Conservation (phyloP, 768 basidiomycete species). For the Panus rudis region DNA sequence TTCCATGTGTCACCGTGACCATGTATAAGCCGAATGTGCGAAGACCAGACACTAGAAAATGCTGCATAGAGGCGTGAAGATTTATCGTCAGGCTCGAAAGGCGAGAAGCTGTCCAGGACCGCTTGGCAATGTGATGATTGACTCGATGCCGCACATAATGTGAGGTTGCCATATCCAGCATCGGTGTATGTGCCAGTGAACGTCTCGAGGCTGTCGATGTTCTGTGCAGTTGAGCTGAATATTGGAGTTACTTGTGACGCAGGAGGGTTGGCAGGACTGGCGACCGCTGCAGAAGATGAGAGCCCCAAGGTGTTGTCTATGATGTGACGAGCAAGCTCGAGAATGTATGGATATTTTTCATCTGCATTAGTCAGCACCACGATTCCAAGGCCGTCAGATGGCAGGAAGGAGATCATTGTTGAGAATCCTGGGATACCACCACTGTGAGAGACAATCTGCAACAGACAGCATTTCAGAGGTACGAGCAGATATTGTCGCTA, state of each 20-base stretch:
- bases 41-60: constrained; percentile 29
- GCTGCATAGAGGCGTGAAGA: constrained; percentile 15
- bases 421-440: constrained; percentile 31
- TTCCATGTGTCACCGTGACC: constrained; percentile 16
- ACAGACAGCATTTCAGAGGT: not conserved
- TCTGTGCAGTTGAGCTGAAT: not conserved
- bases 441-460: constrained; percentile 27
- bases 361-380: constrained; percentile 19
- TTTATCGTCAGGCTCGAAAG: constrained; percentile 15
- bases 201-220: constrained; percentile 19
- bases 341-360: not conserved
- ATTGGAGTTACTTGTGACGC: too few relatives aligned
- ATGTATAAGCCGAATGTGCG: constrained; percentile 30
- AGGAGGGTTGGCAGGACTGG: not conserved
- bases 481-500: not conserved
- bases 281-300: not conserved
- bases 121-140: constrained; percentile 16
- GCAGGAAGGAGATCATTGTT: constrained; percentile 26
- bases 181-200: constrained; percentile 32
- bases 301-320: constrained; percentile 8
- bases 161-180: constrained; percentile 31
- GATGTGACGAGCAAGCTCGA: constrained; percentile 7
- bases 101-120: constrained; percentile 23
- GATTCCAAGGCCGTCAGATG: constrained; percentile 30
- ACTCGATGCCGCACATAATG: constrained; percentile 27